phyloP scores from a whole-genome alignment of 345 rosid genomes.

The Lepidium didymum region DNA sequence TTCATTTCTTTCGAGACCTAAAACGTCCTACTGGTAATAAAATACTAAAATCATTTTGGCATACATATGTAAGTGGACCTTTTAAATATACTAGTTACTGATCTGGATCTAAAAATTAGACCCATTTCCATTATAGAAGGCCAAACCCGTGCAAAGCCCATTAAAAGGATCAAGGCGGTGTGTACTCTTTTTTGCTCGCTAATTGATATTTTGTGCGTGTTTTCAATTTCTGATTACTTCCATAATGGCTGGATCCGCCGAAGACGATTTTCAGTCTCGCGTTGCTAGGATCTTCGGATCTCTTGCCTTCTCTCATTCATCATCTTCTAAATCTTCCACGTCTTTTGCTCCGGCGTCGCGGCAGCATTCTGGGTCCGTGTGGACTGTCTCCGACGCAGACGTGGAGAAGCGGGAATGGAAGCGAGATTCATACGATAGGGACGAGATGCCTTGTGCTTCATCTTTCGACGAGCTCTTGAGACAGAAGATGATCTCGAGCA shows the following conservation, averaged over 20 bases:
- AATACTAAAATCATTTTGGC: not conserved
- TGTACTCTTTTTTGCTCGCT: not conserved
- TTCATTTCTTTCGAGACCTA: conserved; percentile 11
- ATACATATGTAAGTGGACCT: too few species aligned
- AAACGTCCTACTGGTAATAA: not conserved
- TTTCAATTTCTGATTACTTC: not conserved
- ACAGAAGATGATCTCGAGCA: conserved; percentile 8
- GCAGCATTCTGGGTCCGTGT: conserved; percentile 24
- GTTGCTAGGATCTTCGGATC: conserved; percentile 57
- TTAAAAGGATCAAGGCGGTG: conserved; percentile 8
- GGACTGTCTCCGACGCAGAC: conserved; percentile 36
- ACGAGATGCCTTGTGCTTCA: conserved; percentile 45
- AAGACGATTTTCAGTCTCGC: conserved; percentile 43
- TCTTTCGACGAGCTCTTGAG: conserved; percentile 37
- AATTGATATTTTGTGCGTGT: not conserved
- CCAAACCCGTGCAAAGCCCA: not conserved
- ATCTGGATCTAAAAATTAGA: not conserved
- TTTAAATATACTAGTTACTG: not conserved
- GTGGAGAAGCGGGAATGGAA: conserved; percentile 32
- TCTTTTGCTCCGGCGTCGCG: conserved; percentile 18
- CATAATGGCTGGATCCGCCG: conserved; percentile 37
- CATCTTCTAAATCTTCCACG: conserved; percentile 20
- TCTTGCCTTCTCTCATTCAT: conserved; percentile 34
- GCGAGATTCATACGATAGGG: conserved; percentile 35
- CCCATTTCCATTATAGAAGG: not conserved